Evolutionary conservation across 2,329 filamentous ascomycete genomes (phyloP), one percentile per base, ranked within the genome.

Genomic region (Fusarium cyanostomum): DNA sequence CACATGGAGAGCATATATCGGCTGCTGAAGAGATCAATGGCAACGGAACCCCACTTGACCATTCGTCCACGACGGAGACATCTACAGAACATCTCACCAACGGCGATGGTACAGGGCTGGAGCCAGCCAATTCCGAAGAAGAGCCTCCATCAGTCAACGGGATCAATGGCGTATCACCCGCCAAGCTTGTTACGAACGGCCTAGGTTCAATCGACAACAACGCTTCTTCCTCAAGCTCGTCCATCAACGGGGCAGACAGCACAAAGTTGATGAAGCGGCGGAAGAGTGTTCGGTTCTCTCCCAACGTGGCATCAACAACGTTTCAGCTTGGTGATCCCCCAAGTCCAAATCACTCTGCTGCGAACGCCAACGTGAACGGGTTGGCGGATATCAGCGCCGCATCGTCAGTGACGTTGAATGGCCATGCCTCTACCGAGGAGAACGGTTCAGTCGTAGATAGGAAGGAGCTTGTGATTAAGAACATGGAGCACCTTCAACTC

Each of bases 401-500:
- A 30, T 59, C 43, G 8, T 18, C 58, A 1, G 53, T 51, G 15
- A 42, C 39, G 15, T 10, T 62, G n/a, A 56, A 56, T 13, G 64
- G 38, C 10, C 34, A 16, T 33, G 18, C 35, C 6, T n/a, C n/a
- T 12, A 28, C 51, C 7, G 46, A 39, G 10, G 50, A 41, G 33
- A 38, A 37, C 3, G 38, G 8, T 11, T 31, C 43, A 7, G 43
- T n/a, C 4, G 34, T 42, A 27, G 39, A 44, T 10, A 15, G 24
- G 27, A 18, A 49, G 21, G 46, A 33, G 15, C 30, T 42, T 2
- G 46, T 59, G n/a, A 70, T 85, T 4, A 69, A 75, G 46, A 81
- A 86, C 65, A 83, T 79, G 78, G 95, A 99, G 71, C 93, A 97
- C 72, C 87, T 97, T n/a, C 95, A 98, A 73, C 82, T 99, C 8